phyloP scores from a whole-genome alignment of 2,329 filamentous ascomycete genomes.

The Pseudocercospora pini-densiflorae region DNA sequence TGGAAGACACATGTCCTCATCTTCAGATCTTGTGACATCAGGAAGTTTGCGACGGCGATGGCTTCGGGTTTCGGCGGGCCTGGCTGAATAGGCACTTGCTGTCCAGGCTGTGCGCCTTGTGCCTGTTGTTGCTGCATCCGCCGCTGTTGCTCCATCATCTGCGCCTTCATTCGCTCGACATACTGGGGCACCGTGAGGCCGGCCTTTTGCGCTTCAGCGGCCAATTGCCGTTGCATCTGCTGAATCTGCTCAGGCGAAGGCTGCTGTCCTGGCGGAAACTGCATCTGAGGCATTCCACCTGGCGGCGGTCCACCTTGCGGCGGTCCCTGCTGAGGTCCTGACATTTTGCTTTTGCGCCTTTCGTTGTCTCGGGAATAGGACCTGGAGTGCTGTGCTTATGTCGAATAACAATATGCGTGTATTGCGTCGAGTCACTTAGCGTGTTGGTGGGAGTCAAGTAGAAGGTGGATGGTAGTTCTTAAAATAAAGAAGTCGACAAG shows the following conservation, averaged over 20 bases:
- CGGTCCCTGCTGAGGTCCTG: neutral
- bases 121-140: constrained; percentile 40
- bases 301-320: neutral
- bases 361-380: neutral
- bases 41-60: constrained; percentile 85
- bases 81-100: constrained; percentile 70
- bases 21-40: constrained; percentile 85
- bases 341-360: neutral
- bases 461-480: neutral
- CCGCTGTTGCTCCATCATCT: constrained; percentile 58
- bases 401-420: neutral
- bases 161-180: constrained; percentile 60
- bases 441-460: neutral
- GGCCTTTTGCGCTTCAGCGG: constrained; percentile 78
- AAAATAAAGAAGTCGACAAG: constrained; percentile 3
- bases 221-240: constrained; percentile 80
- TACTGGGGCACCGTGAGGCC: constrained; percentile 88
- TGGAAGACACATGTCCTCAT: constrained; percentile 88
- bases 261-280: constrained; percentile 47
- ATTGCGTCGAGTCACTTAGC: neutral
- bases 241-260: constrained; percentile 85
- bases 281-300: constrained; percentile 6
- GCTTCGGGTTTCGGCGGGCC: constrained; percentile 88
- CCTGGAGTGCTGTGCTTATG: neutral
- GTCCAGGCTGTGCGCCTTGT: constrained; percentile 50